Conservation (phyloP, 495 filamentous ascomycete genomes). For the Zalerion maritima region DNA sequence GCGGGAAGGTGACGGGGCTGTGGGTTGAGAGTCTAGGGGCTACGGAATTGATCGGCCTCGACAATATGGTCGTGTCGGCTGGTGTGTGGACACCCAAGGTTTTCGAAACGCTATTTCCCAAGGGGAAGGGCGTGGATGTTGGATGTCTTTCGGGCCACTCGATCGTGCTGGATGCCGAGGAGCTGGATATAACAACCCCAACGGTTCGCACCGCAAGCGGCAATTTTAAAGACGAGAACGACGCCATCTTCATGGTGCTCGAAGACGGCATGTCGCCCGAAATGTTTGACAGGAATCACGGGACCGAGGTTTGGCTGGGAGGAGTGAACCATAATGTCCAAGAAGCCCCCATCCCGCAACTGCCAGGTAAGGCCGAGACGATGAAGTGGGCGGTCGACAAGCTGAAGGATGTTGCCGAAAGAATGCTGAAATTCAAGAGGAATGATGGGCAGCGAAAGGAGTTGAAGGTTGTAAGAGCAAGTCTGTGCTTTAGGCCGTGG, state of each 20-base stretch:
- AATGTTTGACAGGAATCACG: slow-evolving; percentile 50
- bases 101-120: slow-evolving; percentile 48
- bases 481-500: slow-evolving; percentile 60
- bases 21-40: too few species aligned
- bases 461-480: slow-evolving; percentile 47
- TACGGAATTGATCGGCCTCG: slow-evolving; percentile 35
- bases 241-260: slow-evolving; percentile 55
- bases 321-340: slow-evolving; percentile 51
- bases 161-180: slow-evolving; percentile 43
- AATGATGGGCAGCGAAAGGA: slow-evolving; percentile 37
- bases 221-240: slow-evolving; percentile 28
- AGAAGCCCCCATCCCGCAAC: slow-evolving; percentile 41
- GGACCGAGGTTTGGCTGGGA: slow-evolving; percentile 57
- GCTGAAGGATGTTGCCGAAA: slow-evolving; percentile 38
- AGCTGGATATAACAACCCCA: slow-evolving; percentile 14
- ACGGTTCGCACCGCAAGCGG: slow-evolving; percentile 15
- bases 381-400: slow-evolving; percentile 30
- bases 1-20: slow-evolving; percentile 27
- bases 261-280: slow-evolving; percentile 50
- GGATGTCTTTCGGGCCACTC: slow-evolving; percentile 56
- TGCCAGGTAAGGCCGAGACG: slow-evolving; percentile 32
- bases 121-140: slow-evolving; percentile 37
- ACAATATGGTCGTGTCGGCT: slow-evolving; percentile 45
- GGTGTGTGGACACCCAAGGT: slow-evolving; percentile 56
- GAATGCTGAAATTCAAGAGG: slow-evolving; percentile 34